A percentile compares a stretch with the other conserved stretches of the same genome.
Conservation (phyloP, 2,329 filamentous ascomycete species). For the Cladosporium sp. region DNA sequence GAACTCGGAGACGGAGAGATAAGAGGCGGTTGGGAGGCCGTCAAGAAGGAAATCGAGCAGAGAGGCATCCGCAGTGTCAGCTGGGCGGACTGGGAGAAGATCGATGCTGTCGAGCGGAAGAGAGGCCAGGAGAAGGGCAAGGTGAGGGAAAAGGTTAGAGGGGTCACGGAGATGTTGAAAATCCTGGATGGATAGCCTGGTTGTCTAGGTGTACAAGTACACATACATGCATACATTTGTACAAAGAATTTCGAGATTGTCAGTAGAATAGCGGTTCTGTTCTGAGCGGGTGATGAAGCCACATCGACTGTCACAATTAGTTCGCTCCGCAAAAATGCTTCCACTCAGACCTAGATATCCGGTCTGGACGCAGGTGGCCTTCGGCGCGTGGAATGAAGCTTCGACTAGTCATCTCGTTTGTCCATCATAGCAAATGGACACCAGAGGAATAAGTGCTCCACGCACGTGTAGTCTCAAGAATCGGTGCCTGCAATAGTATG, state of each 20-base stretch:
- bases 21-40: conserved; percentile 71
- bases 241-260: not conserved
- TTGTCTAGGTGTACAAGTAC: not conserved
- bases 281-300: no score
- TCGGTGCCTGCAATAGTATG: not conserved
- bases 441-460: no score
- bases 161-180: conserved; percentile 59
- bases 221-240: not conserved
- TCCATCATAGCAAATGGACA: not conserved
- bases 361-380: not conserved
- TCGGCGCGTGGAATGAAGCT: no score
- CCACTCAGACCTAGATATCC: not conserved
- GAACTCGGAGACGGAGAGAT: conserved; percentile 41
- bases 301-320: no score
- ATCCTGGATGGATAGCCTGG: conserved; percentile 39
- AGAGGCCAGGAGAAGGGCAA: conserved; percentile 70
- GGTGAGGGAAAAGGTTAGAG: conserved; percentile 67
- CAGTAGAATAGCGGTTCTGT: no score
- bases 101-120: conserved; percentile 74
- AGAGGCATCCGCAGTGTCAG: conserved; percentile 63
- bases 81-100: conserved; percentile 85
- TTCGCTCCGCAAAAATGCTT: not conserved
- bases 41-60: conserved; percentile 60
- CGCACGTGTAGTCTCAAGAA: no score
- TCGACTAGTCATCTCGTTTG: not conserved